These are phyloP conservation scores for Bolboschoenus planiculmis DNA, from an alignment of 176 grass and related monocot species.

Conservation along the genomic window DNA sequence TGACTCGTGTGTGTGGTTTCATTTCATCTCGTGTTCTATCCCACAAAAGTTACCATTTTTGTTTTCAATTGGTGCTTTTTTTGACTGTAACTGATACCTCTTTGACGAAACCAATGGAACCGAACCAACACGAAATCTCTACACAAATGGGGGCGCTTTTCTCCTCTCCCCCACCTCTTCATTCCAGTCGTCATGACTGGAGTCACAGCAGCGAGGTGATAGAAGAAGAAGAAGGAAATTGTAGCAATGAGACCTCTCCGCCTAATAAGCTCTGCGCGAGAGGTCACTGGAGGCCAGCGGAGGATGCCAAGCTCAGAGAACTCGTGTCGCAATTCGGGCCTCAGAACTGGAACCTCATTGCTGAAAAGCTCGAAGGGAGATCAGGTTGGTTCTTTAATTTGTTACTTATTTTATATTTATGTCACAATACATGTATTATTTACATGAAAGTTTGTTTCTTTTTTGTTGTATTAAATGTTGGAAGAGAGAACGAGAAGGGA, in stretches of 20 bases:
- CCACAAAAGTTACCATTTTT: constrained; percentile 6
- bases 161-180: constrained; percentile 11
- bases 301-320: constrained; percentile 74
- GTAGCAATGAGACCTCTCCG: constrained; percentile 3
- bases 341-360: constrained; percentile 94
- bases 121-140: constrained; percentile 8
- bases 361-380: constrained; percentile 78
- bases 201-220: not conserved
- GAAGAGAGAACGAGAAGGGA: not conserved
- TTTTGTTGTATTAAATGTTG: not conserved
- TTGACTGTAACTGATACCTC: constrained; percentile 15
- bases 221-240: constrained; percentile 25
- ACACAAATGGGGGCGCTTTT: not conserved
- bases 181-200: constrained; percentile 12
- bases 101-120: not conserved
- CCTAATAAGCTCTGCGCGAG: constrained; percentile 48
- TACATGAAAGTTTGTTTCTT: not conserved
- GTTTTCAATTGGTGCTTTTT: not conserved
- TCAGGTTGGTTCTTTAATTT: constrained; percentile 44
- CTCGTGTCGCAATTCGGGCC: constrained; percentile 57
- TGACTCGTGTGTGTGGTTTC: not conserved
- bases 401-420: not conserved
- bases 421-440: not conserved
- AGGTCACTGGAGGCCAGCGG: constrained; percentile 74
- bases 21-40: not conserved